Conservation (phyloP, 352 stramenopile species). For the Pythium phragmitis region DNA sequence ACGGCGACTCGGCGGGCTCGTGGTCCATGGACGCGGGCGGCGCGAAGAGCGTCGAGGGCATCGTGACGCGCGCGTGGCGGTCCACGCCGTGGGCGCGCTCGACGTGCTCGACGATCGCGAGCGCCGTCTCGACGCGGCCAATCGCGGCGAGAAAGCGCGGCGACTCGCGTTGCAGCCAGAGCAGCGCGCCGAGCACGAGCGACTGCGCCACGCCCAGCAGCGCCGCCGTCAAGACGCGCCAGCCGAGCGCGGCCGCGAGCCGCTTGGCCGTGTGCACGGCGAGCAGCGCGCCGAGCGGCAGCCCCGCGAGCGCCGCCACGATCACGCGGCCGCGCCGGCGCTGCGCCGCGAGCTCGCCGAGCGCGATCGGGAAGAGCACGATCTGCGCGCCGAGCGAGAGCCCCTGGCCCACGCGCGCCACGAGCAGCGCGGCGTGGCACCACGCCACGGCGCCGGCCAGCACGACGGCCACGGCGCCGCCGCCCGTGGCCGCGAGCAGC, state of each 20-base stretch:
- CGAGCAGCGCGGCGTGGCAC: slow-evolving; percentile 31
- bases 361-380: slow-evolving; percentile 45
- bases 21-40: slow-evolving; percentile 25
- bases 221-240: slow-evolving; percentile 23
- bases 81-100: slow-evolving; percentile 60
- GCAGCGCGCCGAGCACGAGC: slow-evolving; percentile 30
- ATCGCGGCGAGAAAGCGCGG: slow-evolving; percentile 70
- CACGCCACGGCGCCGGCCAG: slow-evolving; percentile 19
- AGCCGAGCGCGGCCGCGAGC: slow-evolving; percentile 22
- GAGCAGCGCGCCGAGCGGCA: slow-evolving; percentile 39
- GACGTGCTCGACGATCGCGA: slow-evolving; percentile 51
- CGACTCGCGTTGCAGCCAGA: slow-evolving; percentile 46
- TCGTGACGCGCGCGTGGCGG: slow-evolving; percentile 45
- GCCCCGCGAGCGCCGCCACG: slow-evolving; percentile 42
- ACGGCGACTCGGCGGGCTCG: slow-evolving; percentile 14
- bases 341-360: slow-evolving; percentile 62
- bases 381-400: slow-evolving; percentile 58
- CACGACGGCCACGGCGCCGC: slow-evolving; percentile 38
- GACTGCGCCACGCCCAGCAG: slow-evolving; percentile 31
- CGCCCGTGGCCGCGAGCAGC: slow-evolving; percentile 38
- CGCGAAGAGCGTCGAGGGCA: slow-evolving; percentile 62
- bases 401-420: slow-evolving; percentile 35
- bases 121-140: slow-evolving; percentile 55
- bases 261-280: slow-evolving; percentile 39
- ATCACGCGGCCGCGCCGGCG: slow-evolving; percentile 59